Evolutionary conservation across 805 yeast genomes (phyloP), one percentile per base, ranked within the genome.

Genomic region (Saturnispora sekii): DNA sequence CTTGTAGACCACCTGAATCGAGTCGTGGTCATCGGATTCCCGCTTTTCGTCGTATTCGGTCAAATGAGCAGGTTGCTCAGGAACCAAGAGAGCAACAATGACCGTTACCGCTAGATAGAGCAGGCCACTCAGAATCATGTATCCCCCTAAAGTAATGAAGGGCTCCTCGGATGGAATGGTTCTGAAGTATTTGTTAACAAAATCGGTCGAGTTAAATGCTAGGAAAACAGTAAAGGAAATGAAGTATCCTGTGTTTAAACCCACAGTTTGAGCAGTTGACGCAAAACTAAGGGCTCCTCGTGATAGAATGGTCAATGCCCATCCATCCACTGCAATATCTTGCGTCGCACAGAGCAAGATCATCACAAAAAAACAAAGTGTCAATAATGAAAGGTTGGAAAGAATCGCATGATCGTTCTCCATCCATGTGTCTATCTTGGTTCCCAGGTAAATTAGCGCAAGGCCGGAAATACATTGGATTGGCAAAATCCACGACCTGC

Each of bases 321-420:
- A 93, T 10, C 98, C 97, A 65, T 93, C 98, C 17, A 93, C 98
- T 0, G 98, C 97, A 45, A 93, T 93, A 60, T 93, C 98, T 63
- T 93, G 98, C 0, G 98, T 90, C 1, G 97, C 97, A 66, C 97
- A 89, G 48, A 89, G 70, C 47, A 90, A 76, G 30, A 93, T 93
- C 48, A 93, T 67, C 17, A 77, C 51, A 55, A 89, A 84, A 63
- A 93, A 93, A 46, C 77, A 71, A 41, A 68, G 53, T 0, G 97
- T 86, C 49, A 93, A 74, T 3, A 64, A 58, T 11, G 65, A 56
- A 47, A 87, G 65, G 51, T 79, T 68, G 28, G 61, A 53, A 9
- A 50, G 16, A 30, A 66, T 61, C 0, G 88, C 79, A 17, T 71
- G 65, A 46, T 57, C 72, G 9, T 49, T 37, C 5, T 36, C 38